Conservation (phyloP, 768 basidiomycete species). For the Cystofilobasidium macerans region DNA sequence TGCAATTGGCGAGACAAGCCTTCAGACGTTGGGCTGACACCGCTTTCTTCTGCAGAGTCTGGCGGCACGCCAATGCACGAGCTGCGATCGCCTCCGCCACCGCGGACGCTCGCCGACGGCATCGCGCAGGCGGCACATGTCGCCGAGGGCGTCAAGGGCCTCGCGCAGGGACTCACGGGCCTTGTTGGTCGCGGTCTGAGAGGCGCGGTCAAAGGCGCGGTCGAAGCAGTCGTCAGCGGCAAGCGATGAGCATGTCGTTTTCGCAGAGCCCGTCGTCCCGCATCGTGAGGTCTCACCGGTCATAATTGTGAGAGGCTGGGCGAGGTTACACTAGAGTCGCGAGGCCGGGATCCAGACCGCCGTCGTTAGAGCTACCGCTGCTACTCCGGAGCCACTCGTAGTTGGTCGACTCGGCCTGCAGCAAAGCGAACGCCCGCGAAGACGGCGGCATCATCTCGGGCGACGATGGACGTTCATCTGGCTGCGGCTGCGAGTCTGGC, state of each 20-base stretch:
- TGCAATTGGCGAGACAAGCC: not conserved
- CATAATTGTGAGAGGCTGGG: too few relatives aligned
- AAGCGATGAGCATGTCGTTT: not conserved
- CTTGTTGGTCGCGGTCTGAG: constrained; percentile 8
- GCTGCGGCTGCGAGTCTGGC: not conserved
- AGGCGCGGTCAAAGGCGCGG: constrained; percentile 7
- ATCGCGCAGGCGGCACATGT: constrained; percentile 4
- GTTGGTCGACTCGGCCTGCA: not conserved
- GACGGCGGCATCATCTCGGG: too few relatives aligned
- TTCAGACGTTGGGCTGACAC: not conserved
- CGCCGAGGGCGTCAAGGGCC: constrained; percentile 11
- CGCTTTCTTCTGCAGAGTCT: not conserved
- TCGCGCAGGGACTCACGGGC: constrained; percentile 1
- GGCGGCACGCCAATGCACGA: not conserved
- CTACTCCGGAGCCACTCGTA: not conserved
- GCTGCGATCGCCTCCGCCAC: not conserved
- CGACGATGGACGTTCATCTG: too few relatives aligned
- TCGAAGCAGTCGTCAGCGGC: not conserved
- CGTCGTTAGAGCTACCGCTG: not conserved
- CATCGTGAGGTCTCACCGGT: too few relatives aligned
- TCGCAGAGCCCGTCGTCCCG: too few relatives aligned
- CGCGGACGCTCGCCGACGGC: not conserved
- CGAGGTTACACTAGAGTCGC: too few relatives aligned
- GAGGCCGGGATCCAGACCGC: too few relatives aligned
- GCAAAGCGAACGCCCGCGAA: too few relatives aligned